Evolutionary conservation across 306 rosid genomes (phyloP), one percentile per base, ranked within the genome.

Genomic region (Malus domestica): DNA sequence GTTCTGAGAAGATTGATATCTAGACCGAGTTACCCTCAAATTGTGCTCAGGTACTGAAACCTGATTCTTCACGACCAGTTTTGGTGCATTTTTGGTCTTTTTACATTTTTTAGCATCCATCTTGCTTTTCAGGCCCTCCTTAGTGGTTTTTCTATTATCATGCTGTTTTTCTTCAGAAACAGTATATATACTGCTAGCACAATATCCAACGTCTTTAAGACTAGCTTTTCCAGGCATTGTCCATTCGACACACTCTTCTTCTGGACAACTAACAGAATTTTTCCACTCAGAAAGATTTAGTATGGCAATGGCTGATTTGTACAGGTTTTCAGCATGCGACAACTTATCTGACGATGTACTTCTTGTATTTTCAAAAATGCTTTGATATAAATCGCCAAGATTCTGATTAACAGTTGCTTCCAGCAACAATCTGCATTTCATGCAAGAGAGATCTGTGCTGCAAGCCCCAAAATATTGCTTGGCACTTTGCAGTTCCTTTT

Each of bases 21-120:
- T 91, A 35, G 98, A 91, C 78, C 95, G 96, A 68, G 97, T 91
- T 71, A 85, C 14, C 85, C 96, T 91, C 66, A 87, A 33, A 75
- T 72, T 85, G 35, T 80, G 78, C 76, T 86, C 88, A 80, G 78
- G 83, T 42, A 79, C 77, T 51, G 75, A 25, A 55, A 69, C 57
- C 33, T 84, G 82, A 65, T 90, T 85, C 88, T 73, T 85, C 62
- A 76, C 61, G 40, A 82, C 71, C 44, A 71, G 58, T 73, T 75
- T 88, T 15, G 74, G 74, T 23, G 83, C 67, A 70, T 81, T 91
- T 72, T 76, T 87, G 38, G 83, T 64, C 81, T 80, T 91, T 78
- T 83, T 87, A 76, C 38, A 80, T 79, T 81, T 89, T 77, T 85
- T 86, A 57, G 80, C 68, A 72, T 84, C 91, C 59, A 2, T 60